Percentiles rank a stretch among this genome's conserved stretches.
Conservation (phyloP, 352 stramenopile species). For the Globisporangium nagaii region DNA sequence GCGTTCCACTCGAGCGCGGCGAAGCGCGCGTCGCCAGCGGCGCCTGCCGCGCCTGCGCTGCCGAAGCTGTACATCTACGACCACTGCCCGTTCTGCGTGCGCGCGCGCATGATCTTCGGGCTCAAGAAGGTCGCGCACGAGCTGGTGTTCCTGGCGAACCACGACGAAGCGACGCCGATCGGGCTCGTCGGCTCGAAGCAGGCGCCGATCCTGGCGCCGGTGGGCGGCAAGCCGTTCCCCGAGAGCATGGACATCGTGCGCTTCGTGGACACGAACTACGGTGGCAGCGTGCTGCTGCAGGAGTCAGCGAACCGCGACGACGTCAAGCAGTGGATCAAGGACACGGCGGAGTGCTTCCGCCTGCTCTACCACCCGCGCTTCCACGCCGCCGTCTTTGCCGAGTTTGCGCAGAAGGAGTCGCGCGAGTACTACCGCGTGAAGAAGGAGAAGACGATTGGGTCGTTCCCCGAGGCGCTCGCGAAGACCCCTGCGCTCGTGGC, state of each 20-base stretch:
- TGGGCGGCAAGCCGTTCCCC: slow-evolving; percentile 19
- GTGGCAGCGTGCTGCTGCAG: slow-evolving; percentile 19
- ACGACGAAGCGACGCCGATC: slow-evolving; percentile 37
- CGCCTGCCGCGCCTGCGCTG: not conserved
- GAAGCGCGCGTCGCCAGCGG: not conserved
- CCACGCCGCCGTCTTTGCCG: slow-evolving; percentile 33
- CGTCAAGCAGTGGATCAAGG: slow-evolving; percentile 44
- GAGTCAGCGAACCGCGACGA: slow-evolving; percentile 32
- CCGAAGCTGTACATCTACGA: slow-evolving; percentile 54
- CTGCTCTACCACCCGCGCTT: slow-evolving; percentile 41
- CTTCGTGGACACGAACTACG: slow-evolving; percentile 36
- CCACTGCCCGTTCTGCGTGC: slow-evolving; percentile 38
- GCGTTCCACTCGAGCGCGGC: slow-evolving; percentile 4
- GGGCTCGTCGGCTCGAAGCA: slow-evolving; percentile 28
- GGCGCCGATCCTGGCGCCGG: slow-evolving; percentile 27
- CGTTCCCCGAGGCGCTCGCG: slow-evolving; percentile 35
- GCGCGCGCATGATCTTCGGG: slow-evolving; percentile 39
- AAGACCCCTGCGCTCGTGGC: slow-evolving; percentile 32
- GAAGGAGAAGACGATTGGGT: slow-evolving; percentile 47
- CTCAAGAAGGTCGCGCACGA: slow-evolving; percentile 33
- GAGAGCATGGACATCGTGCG: slow-evolving; percentile 47
- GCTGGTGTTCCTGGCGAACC: slow-evolving; percentile 33
- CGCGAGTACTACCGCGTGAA: slow-evolving; percentile 51
- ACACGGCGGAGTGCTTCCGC: slow-evolving; percentile 28
- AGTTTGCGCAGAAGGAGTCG: slow-evolving; percentile 34